Evolutionary conservation across 2,329 filamentous ascomycete genomes (phyloP).

Genomic region (Ceratocystis variospora): DNA sequence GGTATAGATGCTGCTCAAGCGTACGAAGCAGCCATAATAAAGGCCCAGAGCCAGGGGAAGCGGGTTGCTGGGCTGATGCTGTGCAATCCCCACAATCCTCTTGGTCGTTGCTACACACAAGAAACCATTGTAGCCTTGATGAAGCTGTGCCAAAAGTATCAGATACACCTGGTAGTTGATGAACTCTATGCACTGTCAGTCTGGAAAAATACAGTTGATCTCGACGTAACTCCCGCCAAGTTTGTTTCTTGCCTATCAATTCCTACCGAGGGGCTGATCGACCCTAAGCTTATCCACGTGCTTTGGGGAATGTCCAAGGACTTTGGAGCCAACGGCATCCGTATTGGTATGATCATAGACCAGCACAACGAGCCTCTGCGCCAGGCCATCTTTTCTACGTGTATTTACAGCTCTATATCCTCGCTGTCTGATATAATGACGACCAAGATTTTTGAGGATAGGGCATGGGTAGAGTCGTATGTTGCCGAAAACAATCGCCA

Average conservation of each 20-base stretch:
- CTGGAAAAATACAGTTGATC: constrained; percentile 30
- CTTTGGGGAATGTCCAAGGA: constrained; percentile 37
- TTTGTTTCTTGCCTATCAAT: constrained; percentile 38
- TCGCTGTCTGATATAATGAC: constrained; percentile 31
- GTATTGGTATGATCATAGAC: constrained; percentile 38
- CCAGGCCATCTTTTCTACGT: constrained; percentile 27
- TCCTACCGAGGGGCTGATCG: constrained; percentile 32
- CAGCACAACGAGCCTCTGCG: constrained; percentile 32
- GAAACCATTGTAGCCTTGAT: constrained; percentile 30
- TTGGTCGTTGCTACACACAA: constrained; percentile 35
- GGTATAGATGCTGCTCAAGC: constrained; percentile 28
- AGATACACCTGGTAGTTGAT: constrained; percentile 39
- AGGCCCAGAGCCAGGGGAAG: constrained; percentile 28
- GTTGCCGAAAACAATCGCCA: constrained; percentile 30
- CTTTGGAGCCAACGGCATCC: constrained; percentile 43
- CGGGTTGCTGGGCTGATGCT: constrained; percentile 36
- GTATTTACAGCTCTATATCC: constrained; percentile 33
- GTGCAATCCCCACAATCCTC: constrained; percentile 39
- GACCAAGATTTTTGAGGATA: constrained; percentile 32
- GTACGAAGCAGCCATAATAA: constrained; percentile 34
- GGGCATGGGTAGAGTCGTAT: constrained; percentile 32
- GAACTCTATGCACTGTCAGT: constrained; percentile 40
- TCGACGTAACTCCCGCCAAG: constrained; percentile 21
- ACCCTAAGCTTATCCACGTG: constrained; percentile 38
- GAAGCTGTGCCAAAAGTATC: constrained; percentile 34